A percentile compares a stretch with the other conserved stretches of the same genome.
phyloP scores from a whole-genome alignment of 495 filamentous ascomycete species.

The Cryomyces minteri region DNA sequence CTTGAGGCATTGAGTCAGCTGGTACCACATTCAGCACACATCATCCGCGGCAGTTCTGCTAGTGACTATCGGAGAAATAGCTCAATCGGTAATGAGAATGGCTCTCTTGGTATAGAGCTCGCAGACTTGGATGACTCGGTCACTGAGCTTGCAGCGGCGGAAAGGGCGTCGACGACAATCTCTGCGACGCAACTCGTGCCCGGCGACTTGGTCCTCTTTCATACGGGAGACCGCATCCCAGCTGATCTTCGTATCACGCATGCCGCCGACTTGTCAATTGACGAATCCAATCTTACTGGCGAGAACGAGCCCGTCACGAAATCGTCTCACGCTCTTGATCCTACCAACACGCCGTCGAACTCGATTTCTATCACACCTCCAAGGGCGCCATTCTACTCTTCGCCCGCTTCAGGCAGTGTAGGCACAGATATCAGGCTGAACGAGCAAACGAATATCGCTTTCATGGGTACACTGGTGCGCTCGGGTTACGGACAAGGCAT shows the following conservation, averaged over 20 bases:
- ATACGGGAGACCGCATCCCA: constrained; percentile 89
- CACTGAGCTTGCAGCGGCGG: constrained; percentile 31
- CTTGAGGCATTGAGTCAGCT: constrained; percentile 86
- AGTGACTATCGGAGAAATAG: constrained; percentile 24
- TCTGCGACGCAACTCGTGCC: constrained; percentile 74
- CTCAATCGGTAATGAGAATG: constrained; percentile 12
- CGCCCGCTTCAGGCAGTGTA: constrained; percentile 39
- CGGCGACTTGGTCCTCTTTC: constrained; percentile 82
- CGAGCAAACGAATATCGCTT: constrained; percentile 72
- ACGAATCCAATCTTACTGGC: constrained; percentile 93
- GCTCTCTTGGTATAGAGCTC: constrained; percentile 13
- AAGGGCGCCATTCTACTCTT: constrained; percentile 39
- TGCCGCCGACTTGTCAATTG: constrained; percentile 73
- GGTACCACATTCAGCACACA: constrained; percentile 84
- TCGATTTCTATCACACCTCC: constrained; percentile 10
- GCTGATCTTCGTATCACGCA: constrained; percentile 90
- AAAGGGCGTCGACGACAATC: constrained; percentile 63
- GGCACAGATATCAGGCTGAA: constrained; percentile 45
- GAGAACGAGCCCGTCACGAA: constrained; percentile 88
- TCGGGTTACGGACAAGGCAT: constrained; percentile 93
- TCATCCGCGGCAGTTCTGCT: constrained; percentile 43
- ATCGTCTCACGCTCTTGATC: constrained; percentile 37
- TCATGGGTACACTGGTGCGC: constrained; percentile 94
- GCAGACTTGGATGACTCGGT: constrained; percentile 18
- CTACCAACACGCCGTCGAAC: constrained; percentile 5